Evolutionary conservation across 208 protist genomes (phyloP).

Genomic region (Wallacemonas sp.): DNA sequence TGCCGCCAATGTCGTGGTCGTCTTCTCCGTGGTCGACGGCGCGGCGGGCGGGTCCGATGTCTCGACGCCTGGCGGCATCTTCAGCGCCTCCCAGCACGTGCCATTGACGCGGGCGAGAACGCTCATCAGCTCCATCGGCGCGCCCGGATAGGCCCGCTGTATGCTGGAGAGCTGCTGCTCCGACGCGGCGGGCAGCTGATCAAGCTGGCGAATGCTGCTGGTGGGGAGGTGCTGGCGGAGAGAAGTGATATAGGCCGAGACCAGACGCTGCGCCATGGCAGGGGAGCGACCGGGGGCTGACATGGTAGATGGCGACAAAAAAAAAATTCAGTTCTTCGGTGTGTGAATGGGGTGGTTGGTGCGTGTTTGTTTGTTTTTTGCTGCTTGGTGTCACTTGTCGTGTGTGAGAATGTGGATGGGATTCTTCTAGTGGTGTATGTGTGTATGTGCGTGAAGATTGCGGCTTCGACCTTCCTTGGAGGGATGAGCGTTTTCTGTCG

Average conservation of each 20-base stretch:
- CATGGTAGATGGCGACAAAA: conserved; percentile 2
- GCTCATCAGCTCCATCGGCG: conserved; percentile 41
- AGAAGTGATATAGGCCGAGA: conserved; percentile 66
- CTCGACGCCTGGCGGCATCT: conserved; percentile 7
- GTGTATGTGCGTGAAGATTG: not conserved
- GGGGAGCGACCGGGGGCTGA: not conserved
- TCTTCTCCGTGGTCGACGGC: not conserved
- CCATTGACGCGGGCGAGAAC: conserved; percentile 56
- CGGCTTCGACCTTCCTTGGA: no score
- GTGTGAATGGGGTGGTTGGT: no score
- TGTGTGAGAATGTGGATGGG: not conserved
- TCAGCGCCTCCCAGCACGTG: conserved; percentile 48
- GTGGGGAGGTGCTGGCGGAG: conserved; percentile 66
- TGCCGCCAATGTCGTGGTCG: not conserved
- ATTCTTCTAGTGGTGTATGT: conserved; percentile 1
- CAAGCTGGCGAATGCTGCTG: conserved; percentile 45
- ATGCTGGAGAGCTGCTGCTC: conserved; percentile 40
- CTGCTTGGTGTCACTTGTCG: no score
- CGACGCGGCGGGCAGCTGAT: conserved; percentile 44
- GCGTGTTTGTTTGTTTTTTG: no score
- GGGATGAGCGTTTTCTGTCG: no score
- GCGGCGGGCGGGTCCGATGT: not conserved
- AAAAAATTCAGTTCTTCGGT: no score
- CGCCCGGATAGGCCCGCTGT: conserved; percentile 38
- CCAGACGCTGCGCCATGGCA: conserved; percentile 45